Evolutionary conservation across 208 protist genomes (phyloP).

Genomic region (Blechomonas ayalai): DNA sequence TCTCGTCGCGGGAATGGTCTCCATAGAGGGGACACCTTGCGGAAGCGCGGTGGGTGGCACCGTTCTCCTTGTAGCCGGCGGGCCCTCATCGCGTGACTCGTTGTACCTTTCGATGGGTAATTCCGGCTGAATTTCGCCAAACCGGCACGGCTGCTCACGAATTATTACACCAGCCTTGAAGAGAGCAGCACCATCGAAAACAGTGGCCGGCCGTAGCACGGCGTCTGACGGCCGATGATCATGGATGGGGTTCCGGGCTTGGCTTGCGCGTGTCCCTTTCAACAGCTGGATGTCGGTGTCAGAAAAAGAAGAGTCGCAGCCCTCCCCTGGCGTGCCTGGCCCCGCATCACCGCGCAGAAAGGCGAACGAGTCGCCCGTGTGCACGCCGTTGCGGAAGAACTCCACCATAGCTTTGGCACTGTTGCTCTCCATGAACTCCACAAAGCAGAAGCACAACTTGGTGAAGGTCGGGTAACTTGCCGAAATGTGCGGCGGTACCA

Average conservation of each 20-base stretch:
- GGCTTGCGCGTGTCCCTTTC: constrained; percentile 39
- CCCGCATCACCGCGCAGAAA: constrained; percentile 25
- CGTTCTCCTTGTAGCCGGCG: too few species aligned
- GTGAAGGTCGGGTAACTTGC: constrained; percentile 10
- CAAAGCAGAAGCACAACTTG: constrained; percentile 61
- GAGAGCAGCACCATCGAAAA: constrained; percentile 1
- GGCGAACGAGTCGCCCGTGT: constrained; percentile 32
- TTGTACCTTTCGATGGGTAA: constrained; percentile 13
- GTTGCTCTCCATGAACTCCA: constrained; percentile 52
- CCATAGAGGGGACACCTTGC: too few species aligned
- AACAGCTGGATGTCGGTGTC: constrained; percentile 34
- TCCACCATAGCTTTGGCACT: constrained; percentile 72
- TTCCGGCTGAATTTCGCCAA: constrained; percentile 22
- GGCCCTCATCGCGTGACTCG: neutral
- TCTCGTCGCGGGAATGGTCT: too few species aligned
- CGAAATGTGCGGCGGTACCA: neutral
- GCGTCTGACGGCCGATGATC: constrained; percentile 62
- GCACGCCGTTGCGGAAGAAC: constrained; percentile 70
- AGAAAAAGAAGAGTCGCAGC: constrained; percentile 7
- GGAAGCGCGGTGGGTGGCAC: too few species aligned
- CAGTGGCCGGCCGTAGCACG: constrained; percentile 13
- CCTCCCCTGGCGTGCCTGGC: constrained; percentile 7
- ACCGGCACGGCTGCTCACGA: constrained; percentile 21
- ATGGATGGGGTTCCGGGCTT: constrained; percentile 70
- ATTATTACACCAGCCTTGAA: constrained; percentile 9